Percentiles rank a stretch among this genome's conserved stretches.
These are phyloP conservation scores for Symbiodinium pilosum DNA, from an alignment of 73 alveolate species.

Conservation along the genomic window DNA sequence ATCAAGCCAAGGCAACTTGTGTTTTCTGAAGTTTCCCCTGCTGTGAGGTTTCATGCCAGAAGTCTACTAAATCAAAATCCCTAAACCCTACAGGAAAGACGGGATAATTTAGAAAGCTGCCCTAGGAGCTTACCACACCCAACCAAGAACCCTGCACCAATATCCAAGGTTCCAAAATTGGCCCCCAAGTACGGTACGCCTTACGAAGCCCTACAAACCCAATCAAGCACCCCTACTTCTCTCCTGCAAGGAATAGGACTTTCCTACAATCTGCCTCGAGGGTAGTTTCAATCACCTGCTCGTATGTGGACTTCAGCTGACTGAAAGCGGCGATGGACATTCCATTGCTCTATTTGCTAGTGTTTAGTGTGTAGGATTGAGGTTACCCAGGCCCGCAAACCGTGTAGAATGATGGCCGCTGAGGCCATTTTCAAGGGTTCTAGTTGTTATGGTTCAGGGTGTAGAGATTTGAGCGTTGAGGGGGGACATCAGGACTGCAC, in stretches of 20 bases:
- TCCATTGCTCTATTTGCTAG: too few relatives aligned
- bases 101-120: not conserved
- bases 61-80: not conserved
- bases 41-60: too few relatives aligned
- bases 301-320: not conserved
- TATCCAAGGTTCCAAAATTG: too few relatives aligned
- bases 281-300: not conserved
- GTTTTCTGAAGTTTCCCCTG: too few relatives aligned
- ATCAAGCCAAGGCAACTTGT: too few relatives aligned
- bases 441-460: not conserved
- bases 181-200: not conserved
- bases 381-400: too few relatives aligned
- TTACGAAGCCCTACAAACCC: not conserved
- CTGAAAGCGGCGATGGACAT: constrained; percentile 3
- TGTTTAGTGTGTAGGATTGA: too few relatives aligned
- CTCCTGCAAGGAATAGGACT: not conserved
- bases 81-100: not conserved
- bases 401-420: not conserved
- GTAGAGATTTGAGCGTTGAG: too few relatives aligned
- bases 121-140: not conserved
- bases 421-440: not conserved
- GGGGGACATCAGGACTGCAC: too few relatives aligned
- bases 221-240: not conserved
- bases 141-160: too few relatives aligned
- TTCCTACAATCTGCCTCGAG: not conserved